A percentile compares a stretch with the other conserved stretches of the same genome.
Evolutionary conservation across 768 basidiomycete species (phyloP).

Genomic region (Xanthoconium stramineum): DNA sequence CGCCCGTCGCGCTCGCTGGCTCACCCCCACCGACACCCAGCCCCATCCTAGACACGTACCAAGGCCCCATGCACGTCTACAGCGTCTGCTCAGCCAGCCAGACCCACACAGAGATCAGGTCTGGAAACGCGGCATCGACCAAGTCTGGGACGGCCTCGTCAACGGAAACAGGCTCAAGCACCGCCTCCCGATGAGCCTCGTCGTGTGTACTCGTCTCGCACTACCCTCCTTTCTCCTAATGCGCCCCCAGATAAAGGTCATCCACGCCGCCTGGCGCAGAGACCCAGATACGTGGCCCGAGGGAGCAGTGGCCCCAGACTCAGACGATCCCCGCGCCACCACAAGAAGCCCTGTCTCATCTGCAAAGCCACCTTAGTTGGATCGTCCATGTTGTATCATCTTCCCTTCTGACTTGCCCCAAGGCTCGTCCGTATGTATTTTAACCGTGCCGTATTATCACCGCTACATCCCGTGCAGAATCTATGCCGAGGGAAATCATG

Average conservation of each 20-base stretch:
- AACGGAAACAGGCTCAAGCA: conserved; percentile 58
- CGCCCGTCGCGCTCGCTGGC: conserved; percentile 64
- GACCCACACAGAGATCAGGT: conserved; percentile 47
- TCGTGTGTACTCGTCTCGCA: conserved; percentile 44
- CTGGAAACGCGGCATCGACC: conserved; percentile 57
- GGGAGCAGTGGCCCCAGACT: conserved; percentile 55
- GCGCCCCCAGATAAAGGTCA: conserved; percentile 58
- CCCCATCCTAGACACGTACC: conserved; percentile 27
- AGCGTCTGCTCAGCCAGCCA: conserved; percentile 46
- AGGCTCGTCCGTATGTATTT: conserved; percentile 5
- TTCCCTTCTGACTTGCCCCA: neutral
- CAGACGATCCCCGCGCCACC: conserved; percentile 46
- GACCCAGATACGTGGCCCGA: conserved; percentile 73
- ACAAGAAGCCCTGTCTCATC: neutral
- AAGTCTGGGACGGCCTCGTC: conserved; percentile 61
- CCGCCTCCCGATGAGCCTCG: conserved; percentile 56
- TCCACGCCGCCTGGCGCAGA: conserved; percentile 71
- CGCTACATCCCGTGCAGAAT: no score
- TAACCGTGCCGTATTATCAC: neutral
- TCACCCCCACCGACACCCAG: conserved; percentile 28
- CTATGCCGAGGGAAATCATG: conserved; percentile 36
- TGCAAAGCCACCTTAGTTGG: conserved; percentile 1
- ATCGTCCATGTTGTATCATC: neutral
- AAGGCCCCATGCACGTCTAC: conserved; percentile 47
- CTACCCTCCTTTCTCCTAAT: neutral